A percentile compares a stretch with the other conserved stretches of the same genome.
Evolutionary conservation across 2,329 filamentous ascomycete genomes (phyloP).

Genomic region (Uncinocarpus reesii): DNA sequence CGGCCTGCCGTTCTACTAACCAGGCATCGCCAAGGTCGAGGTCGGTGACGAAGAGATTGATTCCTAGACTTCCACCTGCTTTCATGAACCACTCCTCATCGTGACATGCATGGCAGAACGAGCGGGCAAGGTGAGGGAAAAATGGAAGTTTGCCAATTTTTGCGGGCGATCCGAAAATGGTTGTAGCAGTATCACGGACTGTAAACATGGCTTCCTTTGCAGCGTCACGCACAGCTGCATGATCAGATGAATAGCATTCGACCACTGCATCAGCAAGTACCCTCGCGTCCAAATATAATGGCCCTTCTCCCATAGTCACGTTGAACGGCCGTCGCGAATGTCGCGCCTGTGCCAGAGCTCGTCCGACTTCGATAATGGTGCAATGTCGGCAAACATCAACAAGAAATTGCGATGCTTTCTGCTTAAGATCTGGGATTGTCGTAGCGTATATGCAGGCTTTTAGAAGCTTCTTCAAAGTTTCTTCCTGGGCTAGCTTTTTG

Average conservation of each 20-base stretch:
- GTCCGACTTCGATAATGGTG: slow-evolving; percentile 77
- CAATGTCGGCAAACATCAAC: slow-evolving; percentile 80
- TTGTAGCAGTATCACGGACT: slow-evolving; percentile 63
- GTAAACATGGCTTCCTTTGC: slow-evolving; percentile 69
- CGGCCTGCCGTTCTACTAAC: slow-evolving; percentile 70
- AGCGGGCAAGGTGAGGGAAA: slow-evolving; percentile 70
- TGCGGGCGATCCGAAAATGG: slow-evolving; percentile 65
- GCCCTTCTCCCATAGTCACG: slow-evolving; percentile 74
- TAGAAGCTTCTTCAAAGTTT: slow-evolving; percentile 70
- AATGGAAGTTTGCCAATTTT: slow-evolving; percentile 69
- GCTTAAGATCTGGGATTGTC: slow-evolving; percentile 68
- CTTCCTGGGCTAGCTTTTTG: slow-evolving; percentile 79
- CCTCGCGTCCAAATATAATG: slow-evolving; percentile 74
- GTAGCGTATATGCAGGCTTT: slow-evolving; percentile 81
- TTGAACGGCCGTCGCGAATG: slow-evolving; percentile 70
- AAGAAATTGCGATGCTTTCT: slow-evolving; percentile 64
- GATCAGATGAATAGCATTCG: slow-evolving; percentile 79
- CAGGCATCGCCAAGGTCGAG: slow-evolving; percentile 75
- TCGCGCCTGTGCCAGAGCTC: slow-evolving; percentile 69
- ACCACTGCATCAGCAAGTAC: slow-evolving; percentile 81
- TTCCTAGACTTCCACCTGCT: slow-evolving; percentile 80
- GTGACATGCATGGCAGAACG: slow-evolving; percentile 89
- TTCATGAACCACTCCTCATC: slow-evolving; percentile 99
- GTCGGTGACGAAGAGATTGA: slow-evolving; percentile 75
- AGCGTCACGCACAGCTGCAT: slow-evolving; percentile 66